Percentiles rank a stretch among this genome's conserved stretches.
Conservation (phyloP, 371 early-diverging fungal genomes). For the Mucor indicus region DNA sequence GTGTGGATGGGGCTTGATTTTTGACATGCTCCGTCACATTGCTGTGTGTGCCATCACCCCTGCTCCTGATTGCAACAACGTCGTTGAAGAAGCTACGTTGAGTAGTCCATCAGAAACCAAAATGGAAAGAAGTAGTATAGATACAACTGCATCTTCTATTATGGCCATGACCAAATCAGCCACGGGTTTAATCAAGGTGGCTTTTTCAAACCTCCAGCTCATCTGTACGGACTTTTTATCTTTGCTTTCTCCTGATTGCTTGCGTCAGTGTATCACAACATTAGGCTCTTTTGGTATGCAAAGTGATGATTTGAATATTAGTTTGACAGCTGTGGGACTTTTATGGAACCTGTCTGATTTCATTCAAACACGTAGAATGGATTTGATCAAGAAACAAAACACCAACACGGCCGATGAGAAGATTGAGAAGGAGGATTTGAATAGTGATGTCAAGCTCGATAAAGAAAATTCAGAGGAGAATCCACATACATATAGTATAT, state of each 20-base stretch:
- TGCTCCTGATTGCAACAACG: conserved; percentile 18
- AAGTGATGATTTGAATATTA: conserved; percentile 91
- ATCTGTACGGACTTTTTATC: conserved; percentile 95
- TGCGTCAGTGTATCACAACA: conserved; percentile 81
- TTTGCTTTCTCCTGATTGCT: conserved; percentile 68
- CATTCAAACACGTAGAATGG: conserved; percentile 68
- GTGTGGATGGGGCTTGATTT: conserved; percentile 85
- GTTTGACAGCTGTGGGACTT: conserved; percentile 89
- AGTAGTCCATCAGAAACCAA: conserved; percentile 4
- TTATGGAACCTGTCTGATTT: conserved; percentile 89
- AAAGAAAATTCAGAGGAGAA: conserved; percentile 42
- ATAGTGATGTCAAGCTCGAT: conserved; percentile 32
- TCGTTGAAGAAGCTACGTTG: background rate
- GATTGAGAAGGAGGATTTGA: conserved; percentile 31
- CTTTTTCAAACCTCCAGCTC: conserved; percentile 90
- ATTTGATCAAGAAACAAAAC: conserved; percentile 29
- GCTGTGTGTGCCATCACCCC: conserved; percentile 23
- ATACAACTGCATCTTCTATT: conserved; percentile 30
- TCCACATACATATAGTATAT: conserved; percentile 50
- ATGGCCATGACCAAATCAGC: conserved; percentile 17
- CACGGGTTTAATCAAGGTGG: conserved; percentile 73
- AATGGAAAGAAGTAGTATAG: conserved; percentile 26
- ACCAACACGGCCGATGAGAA: conserved; percentile 10
- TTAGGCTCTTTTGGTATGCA: conserved; percentile 83
- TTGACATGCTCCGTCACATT: conserved; percentile 81